phyloP scores from a whole-genome alignment of 441 rosid genomes.

The Corymbia citriodora region DNA sequence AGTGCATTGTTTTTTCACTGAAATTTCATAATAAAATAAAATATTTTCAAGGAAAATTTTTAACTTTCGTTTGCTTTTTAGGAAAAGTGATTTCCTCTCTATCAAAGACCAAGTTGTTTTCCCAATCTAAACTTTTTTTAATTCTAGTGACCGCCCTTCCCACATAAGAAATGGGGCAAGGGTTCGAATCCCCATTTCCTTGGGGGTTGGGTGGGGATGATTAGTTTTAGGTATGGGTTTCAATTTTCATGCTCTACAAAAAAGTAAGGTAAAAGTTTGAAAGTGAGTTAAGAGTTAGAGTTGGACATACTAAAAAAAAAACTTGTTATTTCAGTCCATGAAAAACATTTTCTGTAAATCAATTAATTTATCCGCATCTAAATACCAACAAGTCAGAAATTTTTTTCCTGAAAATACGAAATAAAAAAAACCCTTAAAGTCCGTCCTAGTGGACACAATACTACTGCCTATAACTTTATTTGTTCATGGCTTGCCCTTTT shows the following conservation, averaged over 20 bases:
- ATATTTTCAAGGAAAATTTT: background rate
- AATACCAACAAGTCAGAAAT: background rate
- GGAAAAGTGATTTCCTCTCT: background rate
- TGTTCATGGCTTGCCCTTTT: background rate
- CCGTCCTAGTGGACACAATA: background rate
- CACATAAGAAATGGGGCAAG: too few relatives aligned
- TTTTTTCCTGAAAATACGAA: background rate
- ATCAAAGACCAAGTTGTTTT: accelerated
- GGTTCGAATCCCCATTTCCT: too few relatives aligned
- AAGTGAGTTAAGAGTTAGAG: too few relatives aligned
- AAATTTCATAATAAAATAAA: background rate
- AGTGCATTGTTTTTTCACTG: accelerated
- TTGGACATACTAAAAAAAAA: too few relatives aligned
- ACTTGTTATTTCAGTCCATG: background rate
- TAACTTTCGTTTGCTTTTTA: background rate
- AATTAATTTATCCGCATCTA: background rate
- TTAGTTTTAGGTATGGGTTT: too few relatives aligned
- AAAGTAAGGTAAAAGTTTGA: too few relatives aligned
- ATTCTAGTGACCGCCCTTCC: too few relatives aligned
- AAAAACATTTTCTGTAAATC: background rate
- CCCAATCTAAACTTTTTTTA: background rate
- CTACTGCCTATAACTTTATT: background rate
- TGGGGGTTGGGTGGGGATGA: too few relatives aligned
- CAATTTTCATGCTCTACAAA: too few relatives aligned
- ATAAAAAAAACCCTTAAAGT: background rate